Evolutionary conservation across 78 protist species (phyloP).

Genomic region (Monosiga brevicollis): DNA sequence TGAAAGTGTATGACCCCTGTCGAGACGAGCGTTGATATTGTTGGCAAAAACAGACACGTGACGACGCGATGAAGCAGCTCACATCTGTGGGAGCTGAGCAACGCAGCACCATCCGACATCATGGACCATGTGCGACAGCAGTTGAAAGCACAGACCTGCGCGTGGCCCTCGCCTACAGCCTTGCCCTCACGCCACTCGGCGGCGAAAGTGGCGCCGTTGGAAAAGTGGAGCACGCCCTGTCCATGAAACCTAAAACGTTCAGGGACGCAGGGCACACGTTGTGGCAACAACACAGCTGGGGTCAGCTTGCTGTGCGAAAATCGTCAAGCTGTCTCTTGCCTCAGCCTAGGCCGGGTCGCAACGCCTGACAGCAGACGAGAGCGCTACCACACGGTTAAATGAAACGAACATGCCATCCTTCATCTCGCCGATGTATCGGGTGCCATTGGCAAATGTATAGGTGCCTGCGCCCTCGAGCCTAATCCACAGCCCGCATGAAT

Average conservation of each 20-base stretch:
- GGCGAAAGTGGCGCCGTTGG: not conserved
- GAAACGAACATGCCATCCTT: not conserved
- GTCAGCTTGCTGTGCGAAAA: not conserved
- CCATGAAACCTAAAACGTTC: constrained; percentile 2
- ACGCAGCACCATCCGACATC: too few species aligned
- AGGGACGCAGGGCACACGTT: not conserved
- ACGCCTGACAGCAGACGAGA: not conserved
- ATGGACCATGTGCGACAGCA: too few species aligned
- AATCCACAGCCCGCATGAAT: not conserved
- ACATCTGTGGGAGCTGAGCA: too few species aligned
- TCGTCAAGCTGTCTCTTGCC: too few species aligned
- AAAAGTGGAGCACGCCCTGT: constrained; percentile 3
- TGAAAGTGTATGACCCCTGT: constrained; percentile 4
- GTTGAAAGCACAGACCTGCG: too few species aligned
- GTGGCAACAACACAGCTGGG: not conserved
- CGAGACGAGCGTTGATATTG: too few species aligned
- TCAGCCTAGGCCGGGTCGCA: too few species aligned
- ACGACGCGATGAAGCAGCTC: not conserved
- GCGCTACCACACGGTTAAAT: not conserved
- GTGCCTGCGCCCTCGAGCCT: not conserved
- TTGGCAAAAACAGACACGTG: not conserved
- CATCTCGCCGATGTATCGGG: not conserved
- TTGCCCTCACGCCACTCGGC: constrained; percentile 5
- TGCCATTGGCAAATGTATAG: not conserved
- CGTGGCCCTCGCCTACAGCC: not conserved